Evolutionary conservation across 352 stramenopile species (phyloP).

Genomic region (Globisporangium uncinulatum): DNA sequence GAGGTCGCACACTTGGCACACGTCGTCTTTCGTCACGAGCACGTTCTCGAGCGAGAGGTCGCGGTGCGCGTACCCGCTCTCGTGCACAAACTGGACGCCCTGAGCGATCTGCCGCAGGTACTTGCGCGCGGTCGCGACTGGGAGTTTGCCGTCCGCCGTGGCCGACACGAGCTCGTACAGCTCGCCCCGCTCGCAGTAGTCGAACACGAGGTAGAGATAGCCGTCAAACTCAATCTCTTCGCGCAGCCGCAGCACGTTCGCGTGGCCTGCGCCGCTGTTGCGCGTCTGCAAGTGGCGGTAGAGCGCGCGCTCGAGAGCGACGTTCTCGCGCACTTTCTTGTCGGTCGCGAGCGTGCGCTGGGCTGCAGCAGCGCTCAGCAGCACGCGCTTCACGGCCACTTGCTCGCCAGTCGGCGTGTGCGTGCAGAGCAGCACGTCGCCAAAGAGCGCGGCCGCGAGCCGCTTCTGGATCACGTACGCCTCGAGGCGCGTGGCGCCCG

Average conservation of each 20-base stretch:
- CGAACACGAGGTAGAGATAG: slow-evolving; percentile 75
- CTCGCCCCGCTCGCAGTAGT: slow-evolving; percentile 66
- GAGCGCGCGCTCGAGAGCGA: slow-evolving; percentile 66
- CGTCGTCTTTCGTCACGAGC: slow-evolving; percentile 61
- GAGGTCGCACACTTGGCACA: slow-evolving; percentile 81
- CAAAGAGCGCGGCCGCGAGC: slow-evolving; percentile 70
- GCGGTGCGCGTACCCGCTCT: slow-evolving; percentile 70
- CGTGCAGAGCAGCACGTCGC: slow-evolving; percentile 71
- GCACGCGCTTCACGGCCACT: slow-evolving; percentile 77
- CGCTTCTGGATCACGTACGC: slow-evolving; percentile 79
- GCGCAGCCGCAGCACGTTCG: slow-evolving; percentile 56
- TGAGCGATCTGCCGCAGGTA: slow-evolving; percentile 68
- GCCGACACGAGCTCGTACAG: slow-evolving; percentile 74
- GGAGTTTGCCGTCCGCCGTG: slow-evolving; percentile 47
- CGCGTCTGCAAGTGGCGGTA: slow-evolving; percentile 53
- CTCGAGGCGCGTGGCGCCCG: slow-evolving; percentile 46
- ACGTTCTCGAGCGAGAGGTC: slow-evolving; percentile 85
- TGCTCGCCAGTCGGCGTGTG: slow-evolving; percentile 55
- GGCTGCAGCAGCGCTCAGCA: slow-evolving; percentile 51
- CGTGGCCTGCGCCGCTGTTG: slow-evolving; percentile 56
- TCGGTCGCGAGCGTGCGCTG: slow-evolving; percentile 55
- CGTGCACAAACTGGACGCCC: slow-evolving; percentile 72
- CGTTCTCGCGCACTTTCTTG: slow-evolving; percentile 78
- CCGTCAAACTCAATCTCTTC: slow-evolving; percentile 79
- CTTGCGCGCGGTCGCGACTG: slow-evolving; percentile 25